Percentiles rank a stretch among this genome's conserved stretches.
These are phyloP conservation scores for Colletotrichum graminicola DNA, from an alignment of 2,329 filamentous ascomycete species.

Conservation along the genomic window DNA sequence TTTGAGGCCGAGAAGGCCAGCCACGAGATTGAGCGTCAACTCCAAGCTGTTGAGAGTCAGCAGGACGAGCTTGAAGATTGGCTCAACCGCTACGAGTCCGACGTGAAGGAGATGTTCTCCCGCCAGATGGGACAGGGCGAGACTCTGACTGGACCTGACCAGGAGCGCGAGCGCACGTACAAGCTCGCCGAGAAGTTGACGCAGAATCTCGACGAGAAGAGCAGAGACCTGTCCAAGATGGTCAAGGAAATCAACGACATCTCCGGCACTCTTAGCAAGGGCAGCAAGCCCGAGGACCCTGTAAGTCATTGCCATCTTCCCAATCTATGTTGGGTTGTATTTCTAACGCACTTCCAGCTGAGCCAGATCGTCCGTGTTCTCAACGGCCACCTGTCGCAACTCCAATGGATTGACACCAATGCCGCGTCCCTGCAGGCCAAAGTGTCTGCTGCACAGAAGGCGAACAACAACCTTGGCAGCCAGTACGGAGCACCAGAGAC, in stretches of 20 bases:
- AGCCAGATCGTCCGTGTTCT: conserved; percentile 96
- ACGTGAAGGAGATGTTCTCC: conserved; percentile 89
- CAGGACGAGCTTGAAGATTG: conserved; percentile 91
- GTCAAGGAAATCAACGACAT: conserved; percentile 98
- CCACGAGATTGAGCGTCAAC: conserved; percentile 91
- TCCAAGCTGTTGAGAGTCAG: conserved; percentile 89
- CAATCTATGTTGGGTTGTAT: neutral
- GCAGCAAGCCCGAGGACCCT: conserved; percentile 87
- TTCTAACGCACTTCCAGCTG: conserved; percentile 67
- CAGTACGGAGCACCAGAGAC: conserved; percentile 72
- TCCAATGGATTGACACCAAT: conserved; percentile 93
- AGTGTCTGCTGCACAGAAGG: conserved; percentile 84
- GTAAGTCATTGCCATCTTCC: conserved; percentile 63
- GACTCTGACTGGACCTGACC: conserved; percentile 86
- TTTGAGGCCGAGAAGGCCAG: conserved; percentile 95
- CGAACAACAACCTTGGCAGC: conserved; percentile 72
- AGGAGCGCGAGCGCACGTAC: conserved; percentile 95
- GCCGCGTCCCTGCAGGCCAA: conserved; percentile 85
- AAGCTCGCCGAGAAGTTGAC: conserved; percentile 95
- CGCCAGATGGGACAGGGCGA: conserved; percentile 83
- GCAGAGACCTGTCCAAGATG: conserved; percentile 92
- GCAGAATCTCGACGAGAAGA: conserved; percentile 92
- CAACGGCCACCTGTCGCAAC: conserved; percentile 90
- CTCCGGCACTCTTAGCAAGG: conserved; percentile 89
- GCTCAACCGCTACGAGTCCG: conserved; percentile 90